These are phyloP conservation scores for Debaryomyces fabryi DNA, from an alignment of 1,139 yeast species.

Conservation along the genomic window DNA sequence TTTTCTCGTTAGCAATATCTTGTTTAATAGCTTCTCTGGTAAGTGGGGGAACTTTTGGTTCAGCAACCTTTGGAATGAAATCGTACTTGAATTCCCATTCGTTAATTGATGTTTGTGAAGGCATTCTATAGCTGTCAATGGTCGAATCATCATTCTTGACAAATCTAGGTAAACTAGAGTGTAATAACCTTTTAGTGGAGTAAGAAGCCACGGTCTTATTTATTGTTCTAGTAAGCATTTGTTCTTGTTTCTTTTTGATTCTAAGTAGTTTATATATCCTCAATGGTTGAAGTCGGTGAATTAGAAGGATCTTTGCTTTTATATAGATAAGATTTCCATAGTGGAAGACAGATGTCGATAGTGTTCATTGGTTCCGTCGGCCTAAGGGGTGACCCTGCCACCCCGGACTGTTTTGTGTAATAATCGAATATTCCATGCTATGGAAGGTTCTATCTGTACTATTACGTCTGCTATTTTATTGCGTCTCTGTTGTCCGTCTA, in stretches of 20 bases:
- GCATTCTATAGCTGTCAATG: constrained; percentile 47
- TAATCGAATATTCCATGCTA: background rate
- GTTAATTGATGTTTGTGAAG: constrained; percentile 50
- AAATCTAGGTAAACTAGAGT: background rate
- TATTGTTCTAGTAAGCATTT: constrained; percentile 9
- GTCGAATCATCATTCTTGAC: constrained; percentile 51
- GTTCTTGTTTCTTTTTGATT: background rate
- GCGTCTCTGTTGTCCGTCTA: background rate
- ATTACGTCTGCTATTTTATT: background rate
- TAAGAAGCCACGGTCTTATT: background rate
- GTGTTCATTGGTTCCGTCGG: constrained; percentile 3
- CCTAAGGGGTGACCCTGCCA: constrained; percentile 8
- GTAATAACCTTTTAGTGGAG: constrained; percentile 5
- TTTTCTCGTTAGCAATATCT: constrained; percentile 48
- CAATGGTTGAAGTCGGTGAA: background rate
- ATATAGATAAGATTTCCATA: background rate
- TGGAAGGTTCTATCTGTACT: background rate
- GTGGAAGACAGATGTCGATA: background rate
- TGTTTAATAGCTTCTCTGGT: constrained; percentile 54
- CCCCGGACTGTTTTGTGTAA: constrained; percentile 4
- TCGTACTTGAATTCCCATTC: constrained; percentile 58
- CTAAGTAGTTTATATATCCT: background rate
- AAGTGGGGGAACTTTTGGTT: constrained; percentile 56
- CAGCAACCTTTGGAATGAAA: constrained; percentile 45
- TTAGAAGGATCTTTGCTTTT: background rate